These are phyloP conservation scores for Sporothrix pseudoabietina DNA, from an alignment of 2,329 filamentous ascomycete genomes.

Conservation along the genomic window DNA sequence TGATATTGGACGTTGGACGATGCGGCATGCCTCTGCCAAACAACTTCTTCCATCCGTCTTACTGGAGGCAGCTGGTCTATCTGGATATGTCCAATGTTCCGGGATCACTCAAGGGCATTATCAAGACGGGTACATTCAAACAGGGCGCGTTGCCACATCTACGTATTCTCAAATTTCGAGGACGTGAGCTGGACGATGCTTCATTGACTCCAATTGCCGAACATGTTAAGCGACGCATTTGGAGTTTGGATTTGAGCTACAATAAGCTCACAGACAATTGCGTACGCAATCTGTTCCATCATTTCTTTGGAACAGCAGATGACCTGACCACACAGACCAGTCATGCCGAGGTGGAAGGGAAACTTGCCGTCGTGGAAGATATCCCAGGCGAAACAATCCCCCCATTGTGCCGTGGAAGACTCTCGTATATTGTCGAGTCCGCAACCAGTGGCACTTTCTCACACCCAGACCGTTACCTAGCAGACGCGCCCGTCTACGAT, in stretches of 20 bases:
- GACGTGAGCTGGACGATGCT: slow-evolving; percentile 51
- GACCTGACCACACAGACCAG: slow-evolving; percentile 38
- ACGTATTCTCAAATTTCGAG: slow-evolving; percentile 54
- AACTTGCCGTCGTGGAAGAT: slow-evolving; percentile 38
- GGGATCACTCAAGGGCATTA: slow-evolving; percentile 46
- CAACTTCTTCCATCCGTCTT: slow-evolving; percentile 45
- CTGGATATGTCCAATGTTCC: slow-evolving; percentile 56
- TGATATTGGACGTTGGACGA: slow-evolving; percentile 51
- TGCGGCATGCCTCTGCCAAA: slow-evolving; percentile 47
- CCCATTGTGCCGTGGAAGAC: slow-evolving; percentile 45
- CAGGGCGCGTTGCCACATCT: slow-evolving; percentile 48
- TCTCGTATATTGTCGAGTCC: slow-evolving; percentile 53
- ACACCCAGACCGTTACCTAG: slow-evolving; percentile 52
- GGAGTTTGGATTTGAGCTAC: slow-evolving; percentile 58
- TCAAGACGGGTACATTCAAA: slow-evolving; percentile 36
- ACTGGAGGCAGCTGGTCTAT: slow-evolving; percentile 51
- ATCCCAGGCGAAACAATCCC: slow-evolving; percentile 37
- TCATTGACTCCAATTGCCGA: slow-evolving; percentile 43
- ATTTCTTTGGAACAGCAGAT: slow-evolving; percentile 27
- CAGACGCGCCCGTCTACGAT: slow-evolving; percentile 52
- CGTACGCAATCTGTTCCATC: slow-evolving; percentile 42
- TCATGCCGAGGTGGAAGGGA: slow-evolving; percentile 51
- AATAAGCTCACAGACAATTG: slow-evolving; percentile 56
- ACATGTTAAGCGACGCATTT: slow-evolving; percentile 47
- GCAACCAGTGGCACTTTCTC: slow-evolving; percentile 48